Evolutionary conservation across 75 land plant genomes (phyloP).

Genomic region (Cupressus sempervirens): DNA sequence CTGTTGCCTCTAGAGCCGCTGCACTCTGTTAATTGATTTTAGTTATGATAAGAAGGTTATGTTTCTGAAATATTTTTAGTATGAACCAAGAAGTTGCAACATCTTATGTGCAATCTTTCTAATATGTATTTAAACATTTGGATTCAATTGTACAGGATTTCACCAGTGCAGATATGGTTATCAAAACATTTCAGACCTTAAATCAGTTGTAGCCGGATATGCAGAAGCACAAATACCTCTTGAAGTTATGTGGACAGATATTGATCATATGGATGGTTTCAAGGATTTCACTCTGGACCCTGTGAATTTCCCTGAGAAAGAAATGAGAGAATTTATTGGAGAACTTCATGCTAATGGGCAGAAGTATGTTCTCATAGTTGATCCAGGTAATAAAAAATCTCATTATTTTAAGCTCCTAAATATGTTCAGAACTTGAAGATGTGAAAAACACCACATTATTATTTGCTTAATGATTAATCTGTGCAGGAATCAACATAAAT

Average conservation of each 20-base stretch:
- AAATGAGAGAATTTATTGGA: constrained; percentile 52
- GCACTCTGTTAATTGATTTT: no score
- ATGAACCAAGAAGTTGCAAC: background rate
- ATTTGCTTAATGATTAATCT: background rate
- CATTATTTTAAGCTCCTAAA: background rate
- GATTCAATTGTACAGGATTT: constrained; percentile 41
- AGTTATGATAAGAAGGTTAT: background rate
- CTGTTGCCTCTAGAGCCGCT: no score
- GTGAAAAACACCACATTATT: background rate
- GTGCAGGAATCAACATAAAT: constrained; percentile 57
- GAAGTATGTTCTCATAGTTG: constrained; percentile 40
- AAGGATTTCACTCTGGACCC: constrained; percentile 79
- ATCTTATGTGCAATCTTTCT: background rate
- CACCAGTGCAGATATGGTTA: constrained; percentile 74
- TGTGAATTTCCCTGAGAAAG: constrained; percentile 49
- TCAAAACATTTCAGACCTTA: constrained; percentile 40
- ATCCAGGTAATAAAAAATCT: constrained; percentile 28
- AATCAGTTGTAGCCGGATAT: constrained; percentile 60
- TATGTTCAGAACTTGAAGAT: background rate
- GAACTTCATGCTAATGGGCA: constrained; percentile 56
- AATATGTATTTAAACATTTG: background rate
- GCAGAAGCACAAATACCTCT: constrained; percentile 53
- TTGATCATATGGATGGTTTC: constrained; percentile 79
- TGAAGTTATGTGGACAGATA: constrained; percentile 80
- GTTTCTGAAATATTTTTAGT: background rate